These are phyloP conservation scores for Beauveria brongniartii DNA, from an alignment of 2,329 filamentous ascomycete species.

Conservation along the genomic window DNA sequence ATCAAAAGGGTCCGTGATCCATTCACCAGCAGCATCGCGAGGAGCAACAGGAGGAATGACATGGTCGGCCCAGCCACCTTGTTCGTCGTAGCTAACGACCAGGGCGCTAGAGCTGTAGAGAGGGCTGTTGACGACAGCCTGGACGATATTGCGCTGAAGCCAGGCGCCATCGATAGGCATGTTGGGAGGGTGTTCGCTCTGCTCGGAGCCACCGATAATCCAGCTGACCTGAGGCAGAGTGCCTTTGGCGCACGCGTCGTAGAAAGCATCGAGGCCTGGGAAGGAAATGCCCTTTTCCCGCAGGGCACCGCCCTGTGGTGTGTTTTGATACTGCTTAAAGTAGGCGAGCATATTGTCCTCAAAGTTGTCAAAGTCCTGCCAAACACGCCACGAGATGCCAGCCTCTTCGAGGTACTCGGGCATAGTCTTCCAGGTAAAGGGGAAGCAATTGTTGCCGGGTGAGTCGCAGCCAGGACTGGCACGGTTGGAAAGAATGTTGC, in stretches of 20 bases:
- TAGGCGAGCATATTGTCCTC: slow-evolving; percentile 46
- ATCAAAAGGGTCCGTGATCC: slow-evolving; percentile 34
- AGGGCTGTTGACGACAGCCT: slow-evolving; percentile 39
- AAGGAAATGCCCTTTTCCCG: slow-evolving; percentile 37
- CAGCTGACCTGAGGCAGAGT: slow-evolving; percentile 43
- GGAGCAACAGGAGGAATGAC: slow-evolving; percentile 40
- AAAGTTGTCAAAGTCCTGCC: slow-evolving; percentile 40
- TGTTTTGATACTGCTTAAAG: slow-evolving; percentile 41
- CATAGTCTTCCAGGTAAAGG: slow-evolving; percentile 43
- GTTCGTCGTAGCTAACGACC: slow-evolving; percentile 46
- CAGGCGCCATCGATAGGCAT: slow-evolving; percentile 45
- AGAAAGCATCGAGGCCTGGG: slow-evolving; percentile 39
- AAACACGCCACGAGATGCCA: slow-evolving; percentile 42
- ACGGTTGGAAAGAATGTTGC: slow-evolving; percentile 40
- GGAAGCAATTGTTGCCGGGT: slow-evolving; percentile 38
- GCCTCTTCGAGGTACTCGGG: slow-evolving; percentile 39
- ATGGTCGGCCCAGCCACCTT: slow-evolving; percentile 46
- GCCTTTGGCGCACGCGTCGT: slow-evolving; percentile 37
- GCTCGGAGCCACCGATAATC: slow-evolving; percentile 45
- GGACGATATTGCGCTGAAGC: slow-evolving; percentile 45
- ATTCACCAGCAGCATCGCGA: slow-evolving; percentile 40
- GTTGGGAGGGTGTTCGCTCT: slow-evolving; percentile 46
- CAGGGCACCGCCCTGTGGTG: slow-evolving; percentile 28
- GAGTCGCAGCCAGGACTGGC: slow-evolving; percentile 27
- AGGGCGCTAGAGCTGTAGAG: slow-evolving; percentile 40